These are phyloP conservation scores for Exophiala alcalophila DNA, from an alignment of 2,329 filamentous ascomycete species.

Conservation along the genomic window DNA sequence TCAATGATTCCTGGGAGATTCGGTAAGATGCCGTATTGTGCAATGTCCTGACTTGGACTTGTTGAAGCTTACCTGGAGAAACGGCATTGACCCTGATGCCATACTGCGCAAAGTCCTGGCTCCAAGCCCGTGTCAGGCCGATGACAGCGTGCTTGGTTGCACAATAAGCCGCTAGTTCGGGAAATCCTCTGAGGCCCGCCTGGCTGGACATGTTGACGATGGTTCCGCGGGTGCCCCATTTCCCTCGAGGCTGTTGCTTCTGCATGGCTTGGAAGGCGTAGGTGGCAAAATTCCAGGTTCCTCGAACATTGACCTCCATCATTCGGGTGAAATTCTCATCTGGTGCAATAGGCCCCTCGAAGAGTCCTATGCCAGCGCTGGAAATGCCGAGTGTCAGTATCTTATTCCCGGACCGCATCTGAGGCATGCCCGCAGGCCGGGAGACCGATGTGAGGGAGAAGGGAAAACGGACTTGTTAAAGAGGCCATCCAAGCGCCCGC, in stretches of 20 bases:
- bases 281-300: constrained; percentile 36
- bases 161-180: constrained; percentile 42
- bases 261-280: constrained; percentile 46
- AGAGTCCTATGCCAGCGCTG: constrained; percentile 4
- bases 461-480: no score
- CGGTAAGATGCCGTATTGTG: background rate
- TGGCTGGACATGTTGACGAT: constrained; percentile 45
- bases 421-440: no score
- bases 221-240: constrained; percentile 27
- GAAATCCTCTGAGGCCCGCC: constrained; percentile 36
- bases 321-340: constrained; percentile 30
- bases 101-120: constrained; percentile 33
- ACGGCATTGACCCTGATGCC: constrained; percentile 39
- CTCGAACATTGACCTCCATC: constrained; percentile 45
- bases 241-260: constrained; percentile 42
- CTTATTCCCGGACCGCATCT: no score
- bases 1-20: background rate
- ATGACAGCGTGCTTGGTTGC: constrained; percentile 44
- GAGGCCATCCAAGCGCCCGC: constrained; percentile 1
- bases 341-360: constrained; percentile 5
- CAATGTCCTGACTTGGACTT: no score
- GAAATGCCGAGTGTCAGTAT: no score
- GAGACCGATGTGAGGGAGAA: no score
- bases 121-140: constrained; percentile 41
- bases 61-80: constrained; percentile 9